These are phyloP conservation scores for Trichosporon sp. DNA, from an alignment of 1,284 basidiomycete genomes.

Conservation along the genomic window DNA sequence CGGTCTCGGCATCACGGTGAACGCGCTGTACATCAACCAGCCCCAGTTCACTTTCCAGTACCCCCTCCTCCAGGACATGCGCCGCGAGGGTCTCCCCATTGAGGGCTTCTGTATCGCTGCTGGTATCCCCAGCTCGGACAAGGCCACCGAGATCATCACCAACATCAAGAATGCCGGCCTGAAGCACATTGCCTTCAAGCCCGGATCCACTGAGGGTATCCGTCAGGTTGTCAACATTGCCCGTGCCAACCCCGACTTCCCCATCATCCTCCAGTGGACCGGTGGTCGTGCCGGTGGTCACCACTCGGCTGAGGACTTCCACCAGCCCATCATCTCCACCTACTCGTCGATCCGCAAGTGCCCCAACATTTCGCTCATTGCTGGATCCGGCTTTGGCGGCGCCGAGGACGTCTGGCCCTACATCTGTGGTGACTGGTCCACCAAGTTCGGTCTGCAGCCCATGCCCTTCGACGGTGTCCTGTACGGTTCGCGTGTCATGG, in stretches of 20 bases:
- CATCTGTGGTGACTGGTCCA: conserved; percentile 92
- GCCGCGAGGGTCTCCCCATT: conserved; percentile 86
- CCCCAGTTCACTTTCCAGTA: conserved; percentile 95
- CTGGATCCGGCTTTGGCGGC: conserved; percentile 94
- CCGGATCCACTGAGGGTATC: conserved; percentile 93
- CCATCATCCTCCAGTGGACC: conserved; percentile 98
- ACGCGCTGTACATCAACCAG: conserved; percentile 97
- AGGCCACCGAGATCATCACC: conserved; percentile 86
- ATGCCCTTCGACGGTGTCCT: conserved; percentile 99
- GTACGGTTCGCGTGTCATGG: conserved; percentile 94
- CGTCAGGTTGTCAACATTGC: conserved; percentile 96
- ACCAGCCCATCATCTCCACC: conserved; percentile 87
- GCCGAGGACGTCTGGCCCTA: conserved; percentile 97
- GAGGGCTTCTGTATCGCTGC: conserved; percentile 99
- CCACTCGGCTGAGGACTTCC: conserved; percentile 97
- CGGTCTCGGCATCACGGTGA: conserved; percentile 88
- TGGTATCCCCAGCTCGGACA: conserved; percentile 87
- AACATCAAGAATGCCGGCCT: conserved; percentile 73
- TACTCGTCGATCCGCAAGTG: conserved; percentile 87
- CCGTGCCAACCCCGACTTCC: conserved; percentile 87
- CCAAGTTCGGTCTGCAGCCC: conserved; percentile 78
- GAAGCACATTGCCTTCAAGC: conserved; percentile 95
- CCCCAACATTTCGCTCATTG: conserved; percentile 82
- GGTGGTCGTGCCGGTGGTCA: conserved; percentile 99
- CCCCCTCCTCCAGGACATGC: conserved; percentile 96